A percentile compares a stretch with the other conserved stretches of the same genome.
Evolutionary conservation across 176 grass and related monocot genomes (phyloP).

Genomic region (Poa pratensis): DNA sequence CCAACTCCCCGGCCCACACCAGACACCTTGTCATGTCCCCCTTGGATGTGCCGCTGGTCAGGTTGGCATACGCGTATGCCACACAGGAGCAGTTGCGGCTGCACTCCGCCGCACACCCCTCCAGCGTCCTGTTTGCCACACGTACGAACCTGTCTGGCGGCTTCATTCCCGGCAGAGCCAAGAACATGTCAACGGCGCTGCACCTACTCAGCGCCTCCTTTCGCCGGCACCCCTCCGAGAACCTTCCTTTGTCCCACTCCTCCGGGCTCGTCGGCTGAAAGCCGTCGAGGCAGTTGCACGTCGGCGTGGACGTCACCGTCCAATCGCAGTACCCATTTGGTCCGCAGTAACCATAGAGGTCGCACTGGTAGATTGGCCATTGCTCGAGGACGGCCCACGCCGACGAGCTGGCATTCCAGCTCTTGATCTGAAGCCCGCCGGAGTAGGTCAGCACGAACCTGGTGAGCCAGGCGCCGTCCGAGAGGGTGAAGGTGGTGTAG

Average conservation of each 20-base stretch:
- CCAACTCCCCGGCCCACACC: slow-evolving; percentile 39
- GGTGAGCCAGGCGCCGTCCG: slow-evolving; percentile 13
- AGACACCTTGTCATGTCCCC: slow-evolving; percentile 42
- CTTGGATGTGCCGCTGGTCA: neutral
- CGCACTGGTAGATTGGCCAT: neutral
- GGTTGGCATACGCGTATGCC: slow-evolving; percentile 44
- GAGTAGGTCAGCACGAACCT: slow-evolving; percentile 23
- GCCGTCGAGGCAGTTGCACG: slow-evolving; percentile 52
- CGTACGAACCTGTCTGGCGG: neutral
- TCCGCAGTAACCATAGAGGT: slow-evolving; percentile 43
- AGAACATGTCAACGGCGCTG: slow-evolving; percentile 20
- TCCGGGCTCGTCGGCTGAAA: slow-evolving; percentile 24
- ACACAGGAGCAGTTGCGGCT: slow-evolving; percentile 52
- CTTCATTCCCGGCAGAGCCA: neutral
- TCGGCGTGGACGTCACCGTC: neutral
- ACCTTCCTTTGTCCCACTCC: slow-evolving; percentile 26
- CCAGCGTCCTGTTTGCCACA: slow-evolving; percentile 26
- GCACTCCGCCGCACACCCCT: slow-evolving; percentile 47
- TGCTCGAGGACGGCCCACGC: neutral
- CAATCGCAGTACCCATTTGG: slow-evolving; percentile 45
- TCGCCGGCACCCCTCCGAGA: slow-evolving; percentile 36
- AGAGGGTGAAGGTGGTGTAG: neutral
- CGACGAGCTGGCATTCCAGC: slow-evolving; percentile 26
- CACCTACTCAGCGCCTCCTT: neutral
- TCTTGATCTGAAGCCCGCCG: slow-evolving; percentile 26